Conservation (phyloP, 768 basidiomycete genomes). For the Mycena capillaripes region DNA sequence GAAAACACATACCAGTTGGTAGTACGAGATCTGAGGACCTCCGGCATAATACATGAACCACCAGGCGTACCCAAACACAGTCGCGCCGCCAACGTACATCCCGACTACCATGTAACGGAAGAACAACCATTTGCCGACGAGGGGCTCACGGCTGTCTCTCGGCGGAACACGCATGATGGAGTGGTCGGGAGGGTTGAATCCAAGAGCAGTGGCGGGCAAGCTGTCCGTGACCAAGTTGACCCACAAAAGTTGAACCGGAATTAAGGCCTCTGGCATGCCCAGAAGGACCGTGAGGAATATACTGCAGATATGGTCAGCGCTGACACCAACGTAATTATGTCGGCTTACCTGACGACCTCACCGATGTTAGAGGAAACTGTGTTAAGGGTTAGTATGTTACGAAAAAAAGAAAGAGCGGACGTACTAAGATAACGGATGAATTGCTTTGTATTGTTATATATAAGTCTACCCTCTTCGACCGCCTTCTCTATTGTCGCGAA, state of each 20-base stretch:
- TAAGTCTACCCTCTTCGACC: constrained; percentile 96
- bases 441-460: constrained; percentile 99
- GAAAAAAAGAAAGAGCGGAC: constrained; percentile 45
- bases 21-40: constrained; percentile 94
- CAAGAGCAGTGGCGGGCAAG: constrained; percentile 95
- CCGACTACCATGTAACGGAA: constrained; percentile 96
- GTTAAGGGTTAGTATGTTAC: constrained; percentile 18
- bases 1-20: constrained; percentile 82
- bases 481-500: constrained; percentile 97
- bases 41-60: constrained; percentile 95
- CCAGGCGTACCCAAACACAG: constrained; percentile 98
- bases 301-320: constrained; percentile 52
- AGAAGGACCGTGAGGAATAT: constrained; percentile 98
- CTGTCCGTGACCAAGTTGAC: constrained; percentile 98
- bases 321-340: neutral
- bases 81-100: constrained; percentile 93
- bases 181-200: constrained; percentile 97
- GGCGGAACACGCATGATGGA: constrained; percentile 97
- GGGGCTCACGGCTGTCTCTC: constrained; percentile 89
- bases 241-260: constrained; percentile 98
- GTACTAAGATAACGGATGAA: constrained; percentile 98
- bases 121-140: constrained; percentile 95
- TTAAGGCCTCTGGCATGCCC: constrained; percentile 99
- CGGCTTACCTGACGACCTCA: constrained; percentile 83
- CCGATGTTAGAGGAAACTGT: constrained; percentile 96